phyloP scores from a whole-genome alignment of 768 basidiomycete genomes.

The Leccinum variicolor region DNA sequence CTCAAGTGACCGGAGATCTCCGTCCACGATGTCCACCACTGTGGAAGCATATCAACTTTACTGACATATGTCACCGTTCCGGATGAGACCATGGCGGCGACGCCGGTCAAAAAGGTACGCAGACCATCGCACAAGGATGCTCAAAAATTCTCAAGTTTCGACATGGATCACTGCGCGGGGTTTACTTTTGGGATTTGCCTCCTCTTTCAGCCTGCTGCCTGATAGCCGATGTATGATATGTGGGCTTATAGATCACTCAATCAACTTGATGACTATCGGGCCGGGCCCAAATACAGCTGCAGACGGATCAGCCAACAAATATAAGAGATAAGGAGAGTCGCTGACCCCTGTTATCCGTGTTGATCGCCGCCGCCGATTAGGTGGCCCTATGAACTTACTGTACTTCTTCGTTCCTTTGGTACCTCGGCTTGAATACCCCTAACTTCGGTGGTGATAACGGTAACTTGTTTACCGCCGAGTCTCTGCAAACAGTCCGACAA shows the following conservation, averaged over 20 bases:
- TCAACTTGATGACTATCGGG: conserved; percentile 23
- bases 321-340: background rate
- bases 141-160: conserved; percentile 13
- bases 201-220: background rate
- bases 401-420: background rate
- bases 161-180: conserved; percentile 22
- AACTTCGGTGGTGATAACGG: conserved; percentile 11
- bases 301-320: background rate
- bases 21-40: background rate
- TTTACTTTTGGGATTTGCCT: conserved; percentile 15
- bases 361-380: conserved; percentile 4
- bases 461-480: conserved; percentile 16
- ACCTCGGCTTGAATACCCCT: conserved; percentile 15
- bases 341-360: background rate
- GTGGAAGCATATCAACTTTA: conserved; percentile 13
- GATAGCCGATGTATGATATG: background rate
- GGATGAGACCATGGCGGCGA: conserved; percentile 13
- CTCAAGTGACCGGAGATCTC: conserved; percentile 3
- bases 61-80: conserved; percentile 6
- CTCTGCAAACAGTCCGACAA: conserved; percentile 13
- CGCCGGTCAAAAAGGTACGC: conserved; percentile 18
- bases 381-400: conserved; percentile 21
- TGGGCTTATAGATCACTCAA: conserved; percentile 16
- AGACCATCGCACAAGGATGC: too few relatives aligned
- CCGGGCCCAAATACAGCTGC: conserved; percentile 18